These are phyloP conservation scores for Scheffersomyces titani DNA, from an alignment of 1,139 yeast species.

Conservation along the genomic window DNA sequence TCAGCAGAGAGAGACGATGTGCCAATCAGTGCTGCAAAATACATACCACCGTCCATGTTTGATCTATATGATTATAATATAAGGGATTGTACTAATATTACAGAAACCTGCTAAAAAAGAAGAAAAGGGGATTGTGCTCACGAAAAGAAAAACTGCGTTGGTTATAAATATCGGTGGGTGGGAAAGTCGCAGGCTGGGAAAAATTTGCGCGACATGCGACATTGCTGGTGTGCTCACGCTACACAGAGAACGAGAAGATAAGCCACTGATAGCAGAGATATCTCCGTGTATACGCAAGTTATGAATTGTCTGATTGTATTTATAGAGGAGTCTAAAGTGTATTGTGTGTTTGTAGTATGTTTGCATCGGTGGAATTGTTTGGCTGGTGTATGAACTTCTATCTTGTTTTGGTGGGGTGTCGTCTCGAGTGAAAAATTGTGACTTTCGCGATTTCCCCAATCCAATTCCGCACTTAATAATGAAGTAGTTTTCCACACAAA, in stretches of 20 bases:
- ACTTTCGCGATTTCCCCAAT: background rate
- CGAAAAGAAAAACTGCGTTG: constrained; percentile 11
- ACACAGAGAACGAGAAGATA: background rate
- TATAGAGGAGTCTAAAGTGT: background rate
- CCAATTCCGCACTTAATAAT: background rate
- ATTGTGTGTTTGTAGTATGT: background rate
- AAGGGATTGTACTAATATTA: constrained; percentile 17
- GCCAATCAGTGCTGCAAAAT: constrained; percentile 13
- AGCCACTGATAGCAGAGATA: no score
- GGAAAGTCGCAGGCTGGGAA: constrained; percentile 7
- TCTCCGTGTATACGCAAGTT: no score
- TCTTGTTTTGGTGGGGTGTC: background rate
- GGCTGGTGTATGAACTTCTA: background rate
- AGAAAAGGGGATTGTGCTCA: constrained; percentile 12
- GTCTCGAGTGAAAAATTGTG: background rate
- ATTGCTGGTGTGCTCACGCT: background rate
- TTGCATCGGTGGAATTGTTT: background rate
- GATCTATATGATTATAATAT: constrained; percentile 13
- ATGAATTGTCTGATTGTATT: no score
- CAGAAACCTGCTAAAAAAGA: constrained; percentile 9
- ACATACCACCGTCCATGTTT: constrained; percentile 54
- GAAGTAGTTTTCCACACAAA: background rate
- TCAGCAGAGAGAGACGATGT: background rate
- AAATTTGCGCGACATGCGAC: background rate
- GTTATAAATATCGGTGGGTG: constrained; percentile 11